Base-by-base conservation (phyloP, 2,329 filamentous ascomycete species). In the Ceratocystis albifundus region DNA sequence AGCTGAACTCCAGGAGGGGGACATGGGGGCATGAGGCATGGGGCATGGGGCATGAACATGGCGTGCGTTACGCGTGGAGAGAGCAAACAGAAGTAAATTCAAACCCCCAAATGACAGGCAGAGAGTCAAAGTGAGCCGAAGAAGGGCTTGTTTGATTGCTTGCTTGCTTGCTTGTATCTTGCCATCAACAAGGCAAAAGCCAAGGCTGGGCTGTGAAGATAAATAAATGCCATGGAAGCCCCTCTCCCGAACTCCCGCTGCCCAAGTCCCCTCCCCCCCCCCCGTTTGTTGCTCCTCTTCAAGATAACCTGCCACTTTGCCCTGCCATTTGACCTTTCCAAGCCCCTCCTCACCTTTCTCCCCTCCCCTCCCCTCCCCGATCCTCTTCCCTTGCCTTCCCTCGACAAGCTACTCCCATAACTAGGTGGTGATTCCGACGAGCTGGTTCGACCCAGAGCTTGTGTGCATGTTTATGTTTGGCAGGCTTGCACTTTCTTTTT, bases 151-250 rank as follows among this genome's bases (percentile, higher is more conserved):
- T 10, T n/a, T 46, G 44, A 4, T 4, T 48, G 15, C 6, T 20
- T 48, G 44, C 4, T 4, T 48, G 15, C 6, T 20, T 48, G 7
- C 5, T 20, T 48, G 45, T 20, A 20, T 20, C n/a, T 17, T 20
- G 15, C 12, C 45, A 48, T 12, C 12, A 22, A 22, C 12, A 12
- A 22, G 12, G 50, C 20, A 15, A 55, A 25, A 55, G 50, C 50
- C 5, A 55, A 30, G 20, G 3, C 50, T 55, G 50, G 20, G 20
- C 4, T 30, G 53, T 12, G 17, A 28, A 57, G 15, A 57, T 57
- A 30, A 57, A 57, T 57, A 36, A 36, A 57, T 57, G 53, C 25
- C 53, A 57, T 57, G 53, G 53, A 17, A 57, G 17, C 53, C 53
- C 50, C 32, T 36, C 32, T 10, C 32, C 36, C 36, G 10, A 36